Evolutionary conservation across 108 stramenopile genomes (phyloP).

Genomic region (Cafeteria roenbergensis): DNA sequence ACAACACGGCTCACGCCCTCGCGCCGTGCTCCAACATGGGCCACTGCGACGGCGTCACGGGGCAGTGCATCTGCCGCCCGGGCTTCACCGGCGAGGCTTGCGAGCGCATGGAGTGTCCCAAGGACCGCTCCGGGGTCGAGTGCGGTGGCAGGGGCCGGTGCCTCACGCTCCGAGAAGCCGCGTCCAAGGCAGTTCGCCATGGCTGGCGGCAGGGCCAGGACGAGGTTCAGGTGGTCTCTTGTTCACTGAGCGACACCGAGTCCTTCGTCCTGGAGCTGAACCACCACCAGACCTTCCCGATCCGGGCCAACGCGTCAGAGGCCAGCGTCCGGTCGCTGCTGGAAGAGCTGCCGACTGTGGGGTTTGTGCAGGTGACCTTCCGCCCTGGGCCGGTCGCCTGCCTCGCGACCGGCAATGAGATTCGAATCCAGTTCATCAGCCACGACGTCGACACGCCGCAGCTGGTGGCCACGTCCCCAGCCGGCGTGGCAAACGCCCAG

Average conservation of each 20-base stretch:
- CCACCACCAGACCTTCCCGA: constrained; percentile 15
- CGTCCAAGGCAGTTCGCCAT: too few species aligned
- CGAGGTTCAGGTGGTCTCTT: constrained; percentile 36
- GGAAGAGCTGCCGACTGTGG: background rate
- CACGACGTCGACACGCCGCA: background rate
- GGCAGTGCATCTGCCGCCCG: constrained; percentile 27
- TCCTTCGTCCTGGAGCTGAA: constrained; percentile 18
- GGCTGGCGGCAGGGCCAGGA: too few species aligned
- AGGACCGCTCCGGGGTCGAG: constrained; percentile 13
- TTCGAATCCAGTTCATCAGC: background rate
- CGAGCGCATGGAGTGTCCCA: constrained; percentile 26
- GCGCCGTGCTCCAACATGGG: constrained; percentile 37
- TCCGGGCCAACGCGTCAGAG: constrained; percentile 22
- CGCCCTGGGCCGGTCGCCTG: background rate
- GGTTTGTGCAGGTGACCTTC: background rate
- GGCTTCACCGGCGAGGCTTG: constrained; percentile 38
- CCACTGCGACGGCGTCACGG: constrained; percentile 29
- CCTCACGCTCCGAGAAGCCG: constrained; percentile 26
- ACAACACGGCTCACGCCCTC: constrained; percentile 23
- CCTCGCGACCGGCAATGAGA: background rate
- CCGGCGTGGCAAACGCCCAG: too few species aligned
- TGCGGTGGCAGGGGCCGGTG: constrained; percentile 24
- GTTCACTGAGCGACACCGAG: constrained; percentile 24
- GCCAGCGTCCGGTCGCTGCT: constrained; percentile 8
- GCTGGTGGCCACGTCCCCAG: background rate